Conservation (phyloP, 2,329 filamentous ascomycete genomes). For the Epichloe brachyelytri region DNA sequence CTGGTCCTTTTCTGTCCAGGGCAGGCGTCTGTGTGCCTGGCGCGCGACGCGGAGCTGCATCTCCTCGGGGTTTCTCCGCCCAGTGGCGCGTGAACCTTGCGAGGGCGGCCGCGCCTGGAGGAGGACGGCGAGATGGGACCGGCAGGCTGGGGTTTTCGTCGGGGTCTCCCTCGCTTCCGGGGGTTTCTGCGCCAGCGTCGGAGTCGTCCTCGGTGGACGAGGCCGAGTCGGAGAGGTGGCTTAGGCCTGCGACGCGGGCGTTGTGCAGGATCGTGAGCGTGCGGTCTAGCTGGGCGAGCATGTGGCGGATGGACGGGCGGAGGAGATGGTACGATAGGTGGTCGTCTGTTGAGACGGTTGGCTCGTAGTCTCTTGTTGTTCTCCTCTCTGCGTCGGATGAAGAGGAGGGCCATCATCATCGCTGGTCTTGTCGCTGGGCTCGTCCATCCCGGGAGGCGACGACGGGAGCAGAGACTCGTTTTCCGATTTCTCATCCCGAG, state of each 20-base stretch:
- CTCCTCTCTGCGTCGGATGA: neutral
- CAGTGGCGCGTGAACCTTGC: slow-evolving; percentile 24
- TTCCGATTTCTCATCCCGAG: neutral
- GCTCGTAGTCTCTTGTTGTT: slow-evolving; percentile 21
- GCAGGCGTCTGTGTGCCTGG: slow-evolving; percentile 22
- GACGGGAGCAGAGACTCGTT: slow-evolving; percentile 4
- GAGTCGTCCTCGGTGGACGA: slow-evolving; percentile 26
- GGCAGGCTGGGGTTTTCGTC: slow-evolving; percentile 6
- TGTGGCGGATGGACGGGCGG: slow-evolving; percentile 54
- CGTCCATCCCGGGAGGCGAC: slow-evolving; percentile 5
- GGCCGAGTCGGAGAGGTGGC: slow-evolving; percentile 23
- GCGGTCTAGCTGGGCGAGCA: slow-evolving; percentile 55
- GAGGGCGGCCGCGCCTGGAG: slow-evolving; percentile 24
- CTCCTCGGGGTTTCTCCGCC: slow-evolving; percentile 32
- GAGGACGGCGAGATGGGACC: neutral
- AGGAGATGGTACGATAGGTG: slow-evolving; percentile 52
- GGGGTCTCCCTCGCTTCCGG: slow-evolving; percentile 16
- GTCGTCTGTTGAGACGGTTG: slow-evolving; percentile 57
- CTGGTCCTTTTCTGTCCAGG: slow-evolving; percentile 11
- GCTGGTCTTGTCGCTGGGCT: neutral
- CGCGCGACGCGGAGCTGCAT: slow-evolving; percentile 35
- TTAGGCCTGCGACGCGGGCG: slow-evolving; percentile 38
- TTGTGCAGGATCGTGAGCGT: slow-evolving; percentile 60
- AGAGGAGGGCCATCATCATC: neutral
- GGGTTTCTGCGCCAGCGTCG: slow-evolving; percentile 10